Evolutionary conservation across 2,329 filamentous ascomycete genomes (phyloP).

Genomic region (Aspergillus neoniger): DNA sequence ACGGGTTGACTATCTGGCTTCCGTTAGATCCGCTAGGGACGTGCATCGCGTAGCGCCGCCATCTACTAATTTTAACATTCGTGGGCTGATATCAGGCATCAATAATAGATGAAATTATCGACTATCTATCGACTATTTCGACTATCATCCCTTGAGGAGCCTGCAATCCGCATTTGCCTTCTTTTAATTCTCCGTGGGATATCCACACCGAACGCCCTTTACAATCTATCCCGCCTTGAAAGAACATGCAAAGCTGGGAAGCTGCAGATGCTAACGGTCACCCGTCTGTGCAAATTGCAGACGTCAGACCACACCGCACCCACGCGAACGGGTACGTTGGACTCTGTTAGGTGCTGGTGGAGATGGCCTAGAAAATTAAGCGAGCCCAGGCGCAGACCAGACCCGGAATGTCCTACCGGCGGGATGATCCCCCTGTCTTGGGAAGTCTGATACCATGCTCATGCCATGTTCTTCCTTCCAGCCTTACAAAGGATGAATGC

Average conservation of each 20-base stretch:
- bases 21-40: background rate
- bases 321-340: no score
- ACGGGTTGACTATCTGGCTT: background rate
- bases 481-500: background rate
- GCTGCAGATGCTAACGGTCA: no score
- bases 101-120: background rate
- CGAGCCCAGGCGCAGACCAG: no score
- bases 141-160: no score
- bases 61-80: background rate
- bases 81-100: background rate
- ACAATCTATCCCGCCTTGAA: no score
- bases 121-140: no score
- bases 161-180: no score
- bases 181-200: background rate
- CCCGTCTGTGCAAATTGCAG: background rate
- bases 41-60: background rate
- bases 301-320: background rate
- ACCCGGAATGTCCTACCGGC: no score
- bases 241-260: no score
- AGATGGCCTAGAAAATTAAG: no score
- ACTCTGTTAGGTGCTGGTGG: no score
- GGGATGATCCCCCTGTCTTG: no score
- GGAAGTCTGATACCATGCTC: background rate
- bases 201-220: background rate
- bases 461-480: background rate